phyloP scores from a whole-genome alignment of 768 basidiomycete genomes.

The Hericium coralloides region DNA sequence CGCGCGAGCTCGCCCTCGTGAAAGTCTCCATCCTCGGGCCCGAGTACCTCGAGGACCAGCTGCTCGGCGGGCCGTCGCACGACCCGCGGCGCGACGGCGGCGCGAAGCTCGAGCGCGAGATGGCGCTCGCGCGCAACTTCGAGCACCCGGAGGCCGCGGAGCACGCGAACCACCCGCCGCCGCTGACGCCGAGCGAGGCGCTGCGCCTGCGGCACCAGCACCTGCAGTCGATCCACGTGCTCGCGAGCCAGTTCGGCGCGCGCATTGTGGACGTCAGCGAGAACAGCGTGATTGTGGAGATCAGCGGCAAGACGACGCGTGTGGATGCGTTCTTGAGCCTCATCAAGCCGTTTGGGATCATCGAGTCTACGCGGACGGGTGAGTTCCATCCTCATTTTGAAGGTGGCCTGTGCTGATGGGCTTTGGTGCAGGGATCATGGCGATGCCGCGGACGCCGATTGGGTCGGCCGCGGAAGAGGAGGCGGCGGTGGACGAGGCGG shows the following conservation, averaged over 20 bases:
- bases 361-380: constrained; percentile 95
- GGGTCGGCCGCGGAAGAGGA: constrained; percentile 47
- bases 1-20: constrained; percentile 88
- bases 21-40: constrained; percentile 97
- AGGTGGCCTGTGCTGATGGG: neutral
- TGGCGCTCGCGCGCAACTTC: constrained; percentile 66
- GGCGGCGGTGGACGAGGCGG: constrained; percentile 39
- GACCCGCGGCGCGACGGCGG: constrained; percentile 44
- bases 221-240: constrained; percentile 75
- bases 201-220: constrained; percentile 86
- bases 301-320: constrained; percentile 85
- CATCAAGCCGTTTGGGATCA: constrained; percentile 88
- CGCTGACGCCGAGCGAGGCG: constrained; percentile 61
- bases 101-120: constrained; percentile 63
- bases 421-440: constrained; percentile 71
- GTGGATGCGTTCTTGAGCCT: constrained; percentile 91
- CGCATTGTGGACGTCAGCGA: constrained; percentile 93
- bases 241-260: constrained; percentile 84
- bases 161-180: constrained; percentile 14
- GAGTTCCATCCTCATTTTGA: too few species aligned
- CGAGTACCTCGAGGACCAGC: constrained; percentile 91
- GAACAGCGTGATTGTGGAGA: constrained; percentile 89
- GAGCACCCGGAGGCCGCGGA: constrained; percentile 41
- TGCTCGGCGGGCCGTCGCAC: constrained; percentile 77
- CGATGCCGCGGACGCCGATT: constrained; percentile 95